Conservation (phyloP, 306 rosid genomes). For the Begonia masoniana region DNA sequence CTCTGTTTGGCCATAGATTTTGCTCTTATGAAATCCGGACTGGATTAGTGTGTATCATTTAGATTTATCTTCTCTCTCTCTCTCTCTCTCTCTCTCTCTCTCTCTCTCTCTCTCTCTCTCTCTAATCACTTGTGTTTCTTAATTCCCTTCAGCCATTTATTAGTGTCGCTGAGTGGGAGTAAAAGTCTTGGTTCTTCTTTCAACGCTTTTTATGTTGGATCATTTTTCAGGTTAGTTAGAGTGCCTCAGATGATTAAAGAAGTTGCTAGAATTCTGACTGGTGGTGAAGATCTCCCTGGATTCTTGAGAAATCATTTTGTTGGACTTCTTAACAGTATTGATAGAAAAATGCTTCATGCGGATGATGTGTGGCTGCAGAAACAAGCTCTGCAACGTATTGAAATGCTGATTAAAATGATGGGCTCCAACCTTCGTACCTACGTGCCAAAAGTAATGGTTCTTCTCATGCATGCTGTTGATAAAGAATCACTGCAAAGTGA, state of each 20-base stretch:
- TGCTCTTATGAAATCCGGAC: too few relatives aligned
- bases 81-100: slow-evolving; percentile 9
- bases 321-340: slow-evolving; percentile 72
- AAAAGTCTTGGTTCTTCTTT: neutral
- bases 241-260: slow-evolving; percentile 76
- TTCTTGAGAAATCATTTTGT: slow-evolving; percentile 88
- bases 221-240: slow-evolving; percentile 60
- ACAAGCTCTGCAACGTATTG: slow-evolving; percentile 81
- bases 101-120: neutral
- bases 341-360: slow-evolving; percentile 91
- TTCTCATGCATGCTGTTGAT: slow-evolving; percentile 78
- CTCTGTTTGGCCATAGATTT: too few relatives aligned
- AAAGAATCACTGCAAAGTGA: slow-evolving; percentile 62
- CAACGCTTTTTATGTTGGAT: slow-evolving; percentile 12
- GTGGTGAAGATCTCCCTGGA: slow-evolving; percentile 78
- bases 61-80: neutral
- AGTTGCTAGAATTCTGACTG: slow-evolving; percentile 76
- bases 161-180: slow-evolving; percentile 1
- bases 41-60: too few relatives aligned
- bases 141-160: slow-evolving; percentile 14
- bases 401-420: slow-evolving; percentile 88
- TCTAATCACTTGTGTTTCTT: neutral
- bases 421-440: slow-evolving; percentile 77
- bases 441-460: slow-evolving; percentile 89
- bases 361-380: slow-evolving; percentile 55